Evolutionary conservation across 495 filamentous ascomycete genomes (phyloP).

Genomic region (Xylaria curta): DNA sequence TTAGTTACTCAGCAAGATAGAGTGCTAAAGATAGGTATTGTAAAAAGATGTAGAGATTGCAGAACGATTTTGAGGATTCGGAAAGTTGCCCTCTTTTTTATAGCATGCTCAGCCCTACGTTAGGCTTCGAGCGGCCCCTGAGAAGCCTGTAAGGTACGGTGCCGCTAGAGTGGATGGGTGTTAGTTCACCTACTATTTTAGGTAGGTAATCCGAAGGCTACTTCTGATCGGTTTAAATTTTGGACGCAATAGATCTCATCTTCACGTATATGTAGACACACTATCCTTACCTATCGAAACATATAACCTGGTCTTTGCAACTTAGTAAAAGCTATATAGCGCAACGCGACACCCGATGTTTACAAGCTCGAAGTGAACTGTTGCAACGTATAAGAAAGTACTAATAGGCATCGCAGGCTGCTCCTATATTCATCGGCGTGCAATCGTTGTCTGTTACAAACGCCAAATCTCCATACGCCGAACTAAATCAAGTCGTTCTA

Average conservation of each 20-base stretch:
- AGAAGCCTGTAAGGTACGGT: neutral
- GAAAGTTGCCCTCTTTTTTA: neutral
- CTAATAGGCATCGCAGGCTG: too few species aligned
- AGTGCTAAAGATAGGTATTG: neutral
- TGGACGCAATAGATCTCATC: too few species aligned
- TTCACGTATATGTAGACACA: too few species aligned
- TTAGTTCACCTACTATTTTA: neutral
- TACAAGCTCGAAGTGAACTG: too few species aligned
- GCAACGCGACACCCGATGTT: too few species aligned
- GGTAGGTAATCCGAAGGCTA: too few species aligned
- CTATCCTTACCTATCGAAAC: too few species aligned
- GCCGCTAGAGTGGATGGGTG: neutral
- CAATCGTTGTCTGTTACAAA: neutral
- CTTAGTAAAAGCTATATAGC: too few species aligned
- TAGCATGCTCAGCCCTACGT: neutral
- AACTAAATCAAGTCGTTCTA: neutral
- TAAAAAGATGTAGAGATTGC: neutral
- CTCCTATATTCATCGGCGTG: too few species aligned
- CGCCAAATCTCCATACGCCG: neutral
- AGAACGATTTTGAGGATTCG: neutral
- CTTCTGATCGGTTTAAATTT: too few species aligned
- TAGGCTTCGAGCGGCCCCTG: neutral
- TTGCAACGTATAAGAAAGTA: too few species aligned
- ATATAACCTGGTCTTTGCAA: too few species aligned
- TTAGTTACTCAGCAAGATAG: neutral